phyloP scores from a whole-genome alignment of 768 basidiomycete genomes.

The Macrocybe gigantea region DNA sequence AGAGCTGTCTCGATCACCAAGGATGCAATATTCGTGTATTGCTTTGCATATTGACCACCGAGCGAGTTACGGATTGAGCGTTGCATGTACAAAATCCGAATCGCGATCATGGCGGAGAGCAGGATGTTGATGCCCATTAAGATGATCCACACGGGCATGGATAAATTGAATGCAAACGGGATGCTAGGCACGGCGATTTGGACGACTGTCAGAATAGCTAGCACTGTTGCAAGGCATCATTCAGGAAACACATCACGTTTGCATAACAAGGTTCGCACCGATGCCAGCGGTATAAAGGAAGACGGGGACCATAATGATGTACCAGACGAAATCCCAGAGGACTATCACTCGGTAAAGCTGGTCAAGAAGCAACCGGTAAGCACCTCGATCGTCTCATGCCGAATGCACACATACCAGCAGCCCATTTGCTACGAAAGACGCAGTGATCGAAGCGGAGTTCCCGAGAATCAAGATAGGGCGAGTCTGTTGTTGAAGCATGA shows the following conservation, averaged over 20 bases:
- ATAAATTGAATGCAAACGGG: conserved; percentile 9
- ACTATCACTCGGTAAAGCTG: conserved; percentile 6
- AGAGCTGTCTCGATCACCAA: conserved; percentile 32
- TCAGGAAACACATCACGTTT: not conserved
- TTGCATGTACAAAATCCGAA: conserved; percentile 18
- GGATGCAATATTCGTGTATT: conserved; percentile 19
- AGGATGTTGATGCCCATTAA: conserved; percentile 25
- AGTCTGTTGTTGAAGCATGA: conserved; percentile 1
- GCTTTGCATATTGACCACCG: conserved; percentile 14
- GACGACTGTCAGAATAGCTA: conserved; percentile 6
- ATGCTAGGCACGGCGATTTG: conserved; percentile 5
- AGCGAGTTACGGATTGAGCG: conserved; percentile 10
- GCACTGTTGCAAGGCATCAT: not conserved
- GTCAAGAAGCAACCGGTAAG: not conserved
- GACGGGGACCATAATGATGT: conserved; percentile 4
- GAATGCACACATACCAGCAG: conserved; percentile 10
- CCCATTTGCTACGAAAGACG: conserved; percentile 21
- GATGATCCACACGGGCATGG: conserved; percentile 19
- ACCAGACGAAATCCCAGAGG: conserved; percentile 10
- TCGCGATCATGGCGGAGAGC: conserved; percentile 24
- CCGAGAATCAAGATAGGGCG: conserved; percentile 7
- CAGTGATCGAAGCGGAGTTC: conserved; percentile 10
- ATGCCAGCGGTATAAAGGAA: not conserved
- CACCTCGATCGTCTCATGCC: not conserved
- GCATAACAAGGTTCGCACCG: conserved; percentile 1